phyloP scores from a whole-genome alignment of 306 rosid genomes.

The Rosa multiflora region DNA sequence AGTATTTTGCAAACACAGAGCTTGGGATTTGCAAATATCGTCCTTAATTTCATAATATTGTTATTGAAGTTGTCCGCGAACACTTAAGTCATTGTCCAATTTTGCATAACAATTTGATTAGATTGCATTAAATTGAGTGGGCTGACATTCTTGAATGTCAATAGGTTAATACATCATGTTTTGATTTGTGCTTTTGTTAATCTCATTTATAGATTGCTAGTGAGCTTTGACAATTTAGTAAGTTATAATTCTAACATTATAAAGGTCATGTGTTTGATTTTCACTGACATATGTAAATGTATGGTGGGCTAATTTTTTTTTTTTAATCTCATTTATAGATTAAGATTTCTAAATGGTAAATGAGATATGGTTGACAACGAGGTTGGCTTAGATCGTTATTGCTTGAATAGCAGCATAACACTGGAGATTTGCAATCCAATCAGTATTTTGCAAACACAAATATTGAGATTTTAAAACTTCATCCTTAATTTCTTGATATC shows the following conservation, averaged over 20 bases:
- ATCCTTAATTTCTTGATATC: conserved; percentile 11
- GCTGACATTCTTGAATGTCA: no score
- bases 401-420: conserved; percentile 12
- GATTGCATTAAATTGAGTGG: neutral
- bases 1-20: neutral
- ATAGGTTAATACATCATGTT: neutral
- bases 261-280: no score
- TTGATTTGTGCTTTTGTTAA: neutral
- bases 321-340: no score
- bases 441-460: conserved; percentile 5
- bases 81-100: neutral
- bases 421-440: conserved; percentile 21
- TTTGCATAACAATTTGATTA: neutral
- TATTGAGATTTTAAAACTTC: conserved; percentile 17
- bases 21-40: conserved; percentile 25
- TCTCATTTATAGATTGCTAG: no score
- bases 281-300: no score
- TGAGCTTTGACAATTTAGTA: no score
- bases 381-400: neutral
- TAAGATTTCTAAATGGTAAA: no score
- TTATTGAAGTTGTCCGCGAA: neutral
- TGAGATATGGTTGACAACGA: no score
- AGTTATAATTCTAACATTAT: no score
- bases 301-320: no score
- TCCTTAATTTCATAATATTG: conserved; percentile 16